Percentiles rank a stretch among this genome's conserved stretches.
Evolutionary conservation across 306 rosid genomes (phyloP).

Genomic region (Parietaria judaica): DNA sequence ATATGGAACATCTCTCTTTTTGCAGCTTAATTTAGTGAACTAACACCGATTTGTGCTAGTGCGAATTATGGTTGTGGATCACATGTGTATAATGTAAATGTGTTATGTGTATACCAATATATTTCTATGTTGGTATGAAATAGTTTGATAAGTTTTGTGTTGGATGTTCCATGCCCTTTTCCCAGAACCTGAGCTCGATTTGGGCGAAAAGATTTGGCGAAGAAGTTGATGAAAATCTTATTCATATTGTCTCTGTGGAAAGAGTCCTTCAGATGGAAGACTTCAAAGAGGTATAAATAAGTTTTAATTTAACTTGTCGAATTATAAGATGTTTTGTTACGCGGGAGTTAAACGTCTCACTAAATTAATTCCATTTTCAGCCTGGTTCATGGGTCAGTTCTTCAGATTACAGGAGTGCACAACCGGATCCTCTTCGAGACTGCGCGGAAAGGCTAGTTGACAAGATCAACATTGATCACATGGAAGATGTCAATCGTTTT

Average conservation of each 20-base stretch:
- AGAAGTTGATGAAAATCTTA: constrained; percentile 56
- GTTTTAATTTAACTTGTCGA: not conserved
- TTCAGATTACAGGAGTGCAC: constrained; percentile 58
- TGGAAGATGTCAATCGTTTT: constrained; percentile 76
- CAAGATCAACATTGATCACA: constrained; percentile 64
- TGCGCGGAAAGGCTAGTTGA: constrained; percentile 61
- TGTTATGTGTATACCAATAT: not conserved
- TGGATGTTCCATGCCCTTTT: not conserved
- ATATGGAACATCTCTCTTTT: too few species aligned
- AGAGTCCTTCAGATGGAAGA: constrained; percentile 75
- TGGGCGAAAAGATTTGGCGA: constrained; percentile 85
- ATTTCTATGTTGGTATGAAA: not conserved
- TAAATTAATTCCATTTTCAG: constrained; percentile 20
- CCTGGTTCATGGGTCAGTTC: constrained; percentile 60
- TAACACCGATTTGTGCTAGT: too few species aligned
- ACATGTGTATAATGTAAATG: too few species aligned
- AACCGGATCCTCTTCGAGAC: constrained; percentile 86
- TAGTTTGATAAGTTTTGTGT: too few species aligned
- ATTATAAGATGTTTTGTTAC: too few species aligned
- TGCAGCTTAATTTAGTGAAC: too few species aligned
- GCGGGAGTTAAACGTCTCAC: not conserved
- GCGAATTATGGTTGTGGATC: too few species aligned
- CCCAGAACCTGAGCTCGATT: constrained; percentile 47
- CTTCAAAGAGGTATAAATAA: constrained; percentile 62
- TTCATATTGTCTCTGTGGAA: constrained; percentile 58